Evolutionary conservation across 345 rosid species (phyloP).

Genomic region (Populus nigra): DNA sequence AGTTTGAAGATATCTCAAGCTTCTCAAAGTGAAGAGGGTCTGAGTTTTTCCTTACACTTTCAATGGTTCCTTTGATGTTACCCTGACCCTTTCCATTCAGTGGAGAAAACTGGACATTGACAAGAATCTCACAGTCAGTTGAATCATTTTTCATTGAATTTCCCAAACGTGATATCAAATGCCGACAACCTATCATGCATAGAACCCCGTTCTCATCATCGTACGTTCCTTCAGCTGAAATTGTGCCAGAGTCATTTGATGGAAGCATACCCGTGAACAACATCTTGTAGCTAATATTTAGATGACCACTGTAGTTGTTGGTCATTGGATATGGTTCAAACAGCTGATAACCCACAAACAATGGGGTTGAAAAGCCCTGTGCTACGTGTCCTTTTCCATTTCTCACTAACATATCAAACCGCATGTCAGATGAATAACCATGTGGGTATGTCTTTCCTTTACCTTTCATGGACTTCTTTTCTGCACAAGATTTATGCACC

Average conservation of each 20-base stretch:
- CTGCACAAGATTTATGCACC: conserved; percentile 40
- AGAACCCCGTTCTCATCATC: conserved; percentile 55
- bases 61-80: conserved; percentile 60
- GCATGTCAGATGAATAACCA: conserved; percentile 62
- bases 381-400: conserved; percentile 40
- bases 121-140: conserved; percentile 59
- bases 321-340: conserved; percentile 20
- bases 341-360: conserved; percentile 58
- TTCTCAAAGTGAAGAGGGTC: conserved; percentile 62
- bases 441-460: conserved; percentile 56
- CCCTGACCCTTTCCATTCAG: conserved; percentile 45
- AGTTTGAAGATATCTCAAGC: conserved; percentile 56
- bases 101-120: conserved; percentile 56
- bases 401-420: conserved; percentile 49
- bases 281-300: conserved; percentile 67
- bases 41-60: conserved; percentile 54
- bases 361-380: conserved; percentile 53
- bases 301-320: conserved; percentile 32
- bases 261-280: conserved; percentile 23
- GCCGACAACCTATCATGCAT: conserved; percentile 85
- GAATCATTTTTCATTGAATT: conserved; percentile 24
- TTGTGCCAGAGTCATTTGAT: conserved; percentile 35
- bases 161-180: conserved; percentile 21
- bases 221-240: conserved; percentile 79
- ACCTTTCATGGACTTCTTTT: conserved; percentile 29